Conservation (phyloP, 2,329 filamentous ascomycete genomes). For the Penicillium sp. region DNA sequence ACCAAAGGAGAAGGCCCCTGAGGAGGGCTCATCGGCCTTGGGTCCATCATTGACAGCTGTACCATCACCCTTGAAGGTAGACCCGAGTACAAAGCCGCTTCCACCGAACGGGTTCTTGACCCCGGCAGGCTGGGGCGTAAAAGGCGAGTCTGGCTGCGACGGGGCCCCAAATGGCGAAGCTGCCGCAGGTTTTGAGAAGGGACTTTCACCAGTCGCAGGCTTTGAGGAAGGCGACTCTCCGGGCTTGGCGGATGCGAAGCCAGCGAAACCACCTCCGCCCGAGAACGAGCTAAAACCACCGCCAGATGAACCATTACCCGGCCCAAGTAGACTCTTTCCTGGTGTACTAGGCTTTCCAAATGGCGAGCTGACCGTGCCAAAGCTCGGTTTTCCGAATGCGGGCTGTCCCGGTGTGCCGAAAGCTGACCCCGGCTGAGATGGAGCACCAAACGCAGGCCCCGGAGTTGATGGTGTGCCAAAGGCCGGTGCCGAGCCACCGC, state of each 20-base stretch:
- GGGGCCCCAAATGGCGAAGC: constrained; percentile 26
- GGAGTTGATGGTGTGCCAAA: constrained; percentile 30
- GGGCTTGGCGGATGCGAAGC: constrained; percentile 25
- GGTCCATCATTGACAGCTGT: constrained; percentile 37
- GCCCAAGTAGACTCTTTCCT: constrained; percentile 24
- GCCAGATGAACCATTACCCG: constrained; percentile 18
- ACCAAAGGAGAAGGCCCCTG: constrained; percentile 37
- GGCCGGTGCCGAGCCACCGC: constrained; percentile 20
- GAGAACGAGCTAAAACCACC: constrained; percentile 37
- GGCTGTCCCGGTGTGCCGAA: constrained; percentile 33
- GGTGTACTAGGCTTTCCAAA: constrained; percentile 33
- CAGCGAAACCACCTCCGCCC: constrained; percentile 22
- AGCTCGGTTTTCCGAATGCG: constrained; percentile 2
- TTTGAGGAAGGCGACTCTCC: constrained; percentile 18
- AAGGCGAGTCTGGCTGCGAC: constrained; percentile 23
- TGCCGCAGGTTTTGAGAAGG: constrained; percentile 14
- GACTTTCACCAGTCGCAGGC: constrained; percentile 17
- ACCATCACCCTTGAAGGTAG: constrained; percentile 43
- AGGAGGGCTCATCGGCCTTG: constrained; percentile 35
- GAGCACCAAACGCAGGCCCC: constrained; percentile 34
- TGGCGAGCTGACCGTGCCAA: not conserved
- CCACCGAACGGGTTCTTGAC: constrained; percentile 29
- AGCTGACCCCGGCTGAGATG: constrained; percentile 11
- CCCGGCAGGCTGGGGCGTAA: constrained; percentile 24
- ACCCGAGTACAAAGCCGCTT: constrained; percentile 40